Conservation (phyloP, 345 rosid species). For the Acer campestre region DNA sequence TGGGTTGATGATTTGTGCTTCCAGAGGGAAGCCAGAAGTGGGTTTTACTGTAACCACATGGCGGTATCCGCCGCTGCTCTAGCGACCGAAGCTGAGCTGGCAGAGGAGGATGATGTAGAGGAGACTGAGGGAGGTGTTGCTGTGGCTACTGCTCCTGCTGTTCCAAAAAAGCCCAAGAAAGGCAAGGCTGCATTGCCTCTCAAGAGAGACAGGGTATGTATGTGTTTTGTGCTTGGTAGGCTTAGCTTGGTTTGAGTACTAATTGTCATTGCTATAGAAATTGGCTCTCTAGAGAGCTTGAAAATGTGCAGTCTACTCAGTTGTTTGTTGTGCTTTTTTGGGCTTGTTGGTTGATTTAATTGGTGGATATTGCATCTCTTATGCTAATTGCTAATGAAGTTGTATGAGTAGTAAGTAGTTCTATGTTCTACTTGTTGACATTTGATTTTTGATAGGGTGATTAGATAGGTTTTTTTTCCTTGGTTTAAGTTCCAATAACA, state of each 20-base stretch:
- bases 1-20: constrained; percentile 19
- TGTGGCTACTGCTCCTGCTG: constrained; percentile 37
- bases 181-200: constrained; percentile 84
- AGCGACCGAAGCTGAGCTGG: constrained; percentile 54
- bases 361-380: too few species aligned
- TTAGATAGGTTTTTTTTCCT: constrained; percentile 19
- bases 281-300: too few species aligned
- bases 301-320: too few species aligned
- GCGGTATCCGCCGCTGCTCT: constrained; percentile 33
- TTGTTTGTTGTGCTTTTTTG: background rate
- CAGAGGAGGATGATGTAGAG: constrained; percentile 40
- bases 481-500: constrained; percentile 4
- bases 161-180: constrained; percentile 72
- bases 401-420: too few species aligned
- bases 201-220: constrained; percentile 85
- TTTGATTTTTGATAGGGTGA: background rate
- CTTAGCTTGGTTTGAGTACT: background rate
- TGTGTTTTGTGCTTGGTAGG: background rate
- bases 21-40: constrained; percentile 23
- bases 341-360: too few species aligned
- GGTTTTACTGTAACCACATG: background rate
- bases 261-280: background rate
- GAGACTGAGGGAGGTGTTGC: constrained; percentile 36
- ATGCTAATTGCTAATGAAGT: too few species aligned
- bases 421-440: background rate